Percentiles rank a stretch among this genome's conserved stretches.
These are phyloP conservation scores for Aspergillaceae sp. DNA, from an alignment of 2,329 filamentous ascomycete genomes.

Conservation along the genomic window DNA sequence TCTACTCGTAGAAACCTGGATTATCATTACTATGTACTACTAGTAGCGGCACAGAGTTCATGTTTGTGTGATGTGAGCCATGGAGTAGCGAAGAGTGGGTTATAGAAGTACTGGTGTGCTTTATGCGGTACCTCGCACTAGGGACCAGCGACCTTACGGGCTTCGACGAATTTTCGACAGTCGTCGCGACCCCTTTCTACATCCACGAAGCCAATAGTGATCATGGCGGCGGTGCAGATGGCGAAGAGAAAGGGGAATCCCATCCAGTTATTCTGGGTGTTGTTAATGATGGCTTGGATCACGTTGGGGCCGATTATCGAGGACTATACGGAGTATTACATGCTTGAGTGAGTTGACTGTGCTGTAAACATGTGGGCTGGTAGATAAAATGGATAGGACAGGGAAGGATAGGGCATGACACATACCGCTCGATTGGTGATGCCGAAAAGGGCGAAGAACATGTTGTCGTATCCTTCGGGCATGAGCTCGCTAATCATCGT, in stretches of 20 bases:
- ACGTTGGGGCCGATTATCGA: conserved; percentile 39
- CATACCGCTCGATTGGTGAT: conserved; percentile 38
- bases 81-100: too few species aligned
- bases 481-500: conserved; percentile 40
- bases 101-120: too few species aligned
- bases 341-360: not conserved
- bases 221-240: conserved; percentile 29
- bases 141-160: conserved; percentile 14
- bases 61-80: too few species aligned
- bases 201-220: conserved; percentile 33
- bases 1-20: too few species aligned
- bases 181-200: conserved; percentile 35
- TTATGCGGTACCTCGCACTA: too few species aligned
- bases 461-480: conserved; percentile 36
- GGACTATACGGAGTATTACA: conserved; percentile 18
- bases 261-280: conserved; percentile 37
- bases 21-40: too few species aligned
- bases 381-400: too few species aligned
- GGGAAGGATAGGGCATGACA: not conserved
- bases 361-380: too few species aligned
- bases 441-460: conserved; percentile 38
- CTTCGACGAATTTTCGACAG: conserved; percentile 29
- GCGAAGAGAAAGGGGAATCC: conserved; percentile 37
- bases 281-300: conserved; percentile 37
- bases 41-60: too few species aligned